phyloP scores from a whole-genome alignment of 2,329 filamentous ascomycete species.

The Diaporthe batatas region DNA sequence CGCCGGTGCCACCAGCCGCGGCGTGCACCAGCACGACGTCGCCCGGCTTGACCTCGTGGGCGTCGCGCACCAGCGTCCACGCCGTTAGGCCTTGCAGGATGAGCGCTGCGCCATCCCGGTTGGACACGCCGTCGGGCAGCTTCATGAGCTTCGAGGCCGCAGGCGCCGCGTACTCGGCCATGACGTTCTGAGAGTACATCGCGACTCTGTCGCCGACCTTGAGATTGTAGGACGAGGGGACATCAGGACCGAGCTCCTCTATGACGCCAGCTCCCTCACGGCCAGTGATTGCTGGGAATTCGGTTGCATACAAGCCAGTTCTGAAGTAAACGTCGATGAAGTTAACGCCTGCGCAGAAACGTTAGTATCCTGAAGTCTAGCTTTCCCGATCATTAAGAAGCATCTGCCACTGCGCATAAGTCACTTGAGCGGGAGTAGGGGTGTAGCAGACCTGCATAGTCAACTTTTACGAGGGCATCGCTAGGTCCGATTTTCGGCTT shows the following conservation, averaged over 20 bases:
- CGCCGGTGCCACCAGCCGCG: conserved; percentile 85
- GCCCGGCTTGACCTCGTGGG: conserved; percentile 52
- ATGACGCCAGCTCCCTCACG: conserved; percentile 78
- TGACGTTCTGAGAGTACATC: conserved; percentile 67
- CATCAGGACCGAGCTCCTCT: conserved; percentile 69
- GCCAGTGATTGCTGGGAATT: conserved; percentile 80
- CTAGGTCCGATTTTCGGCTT: conserved; percentile 37
- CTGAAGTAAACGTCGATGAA: conserved; percentile 77
- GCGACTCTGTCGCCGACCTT: conserved; percentile 78
- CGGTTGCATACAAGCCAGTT: conserved; percentile 79
- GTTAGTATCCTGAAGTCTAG: neutral
- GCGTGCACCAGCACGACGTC: conserved; percentile 82
- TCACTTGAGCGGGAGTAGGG: neutral
- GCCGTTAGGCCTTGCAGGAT: conserved; percentile 87
- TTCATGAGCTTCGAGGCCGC: conserved; percentile 68
- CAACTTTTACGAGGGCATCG: conserved; percentile 40
- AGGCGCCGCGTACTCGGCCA: conserved; percentile 69
- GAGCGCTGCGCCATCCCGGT: conserved; percentile 75
- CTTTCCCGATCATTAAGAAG: neutral
- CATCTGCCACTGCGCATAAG: neutral
- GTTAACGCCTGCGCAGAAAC: conserved; percentile 17
- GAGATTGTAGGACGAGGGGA: conserved; percentile 66
- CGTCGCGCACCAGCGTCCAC: conserved; percentile 81
- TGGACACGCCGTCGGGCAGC: conserved; percentile 73
- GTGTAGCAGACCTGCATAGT: conserved; percentile 35